A percentile compares a stretch with the other conserved stretches of the same genome.
Conservation (phyloP, 768 basidiomycete species). For the Lactarius evosmus region DNA sequence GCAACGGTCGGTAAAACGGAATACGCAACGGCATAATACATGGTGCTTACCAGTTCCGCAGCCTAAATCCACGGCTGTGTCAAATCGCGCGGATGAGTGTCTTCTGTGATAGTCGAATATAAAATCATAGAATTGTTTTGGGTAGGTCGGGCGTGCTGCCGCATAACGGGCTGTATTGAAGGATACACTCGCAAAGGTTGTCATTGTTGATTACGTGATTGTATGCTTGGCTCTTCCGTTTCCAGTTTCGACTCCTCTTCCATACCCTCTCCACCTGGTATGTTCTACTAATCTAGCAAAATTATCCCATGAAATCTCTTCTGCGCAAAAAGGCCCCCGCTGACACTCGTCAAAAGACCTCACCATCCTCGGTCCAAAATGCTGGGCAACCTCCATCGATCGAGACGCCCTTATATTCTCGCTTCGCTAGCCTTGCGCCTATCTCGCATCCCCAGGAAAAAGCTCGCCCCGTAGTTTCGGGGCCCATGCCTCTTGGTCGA, state of each 20-base stretch:
- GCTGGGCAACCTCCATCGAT: slow-evolving; percentile 7
- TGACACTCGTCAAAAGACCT: slow-evolving; percentile 11
- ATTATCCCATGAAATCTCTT: slow-evolving; percentile 24
- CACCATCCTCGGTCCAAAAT: slow-evolving; percentile 9
- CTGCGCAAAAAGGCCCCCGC: slow-evolving; percentile 20
- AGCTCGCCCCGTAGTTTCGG: slow-evolving; percentile 29
- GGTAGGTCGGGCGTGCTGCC: slow-evolving; percentile 70
- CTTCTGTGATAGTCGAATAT: slow-evolving; percentile 57
- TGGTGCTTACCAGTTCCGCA: slow-evolving; percentile 71
- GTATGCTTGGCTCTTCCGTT: neutral
- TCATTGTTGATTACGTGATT: slow-evolving; percentile 43
- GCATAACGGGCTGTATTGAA: slow-evolving; percentile 72
- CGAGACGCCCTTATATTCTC: slow-evolving; percentile 32
- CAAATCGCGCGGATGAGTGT: slow-evolving; percentile 41
- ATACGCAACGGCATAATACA: neutral
- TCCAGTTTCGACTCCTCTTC: neutral
- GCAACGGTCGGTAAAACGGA: neutral
- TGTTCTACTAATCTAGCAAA: slow-evolving; percentile 14
- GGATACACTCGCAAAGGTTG: slow-evolving; percentile 67
- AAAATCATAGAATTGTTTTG: slow-evolving; percentile 57
- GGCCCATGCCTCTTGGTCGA: slow-evolving; percentile 31
- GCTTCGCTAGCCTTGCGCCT: slow-evolving; percentile 29
- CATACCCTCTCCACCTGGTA: slow-evolving; percentile 8
- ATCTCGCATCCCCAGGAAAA: slow-evolving; percentile 17
- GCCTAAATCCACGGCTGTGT: slow-evolving; percentile 68